Base-by-base conservation (phyloP, 1,139 yeast genomes). In the Debaryomyces fabryi region DNA sequence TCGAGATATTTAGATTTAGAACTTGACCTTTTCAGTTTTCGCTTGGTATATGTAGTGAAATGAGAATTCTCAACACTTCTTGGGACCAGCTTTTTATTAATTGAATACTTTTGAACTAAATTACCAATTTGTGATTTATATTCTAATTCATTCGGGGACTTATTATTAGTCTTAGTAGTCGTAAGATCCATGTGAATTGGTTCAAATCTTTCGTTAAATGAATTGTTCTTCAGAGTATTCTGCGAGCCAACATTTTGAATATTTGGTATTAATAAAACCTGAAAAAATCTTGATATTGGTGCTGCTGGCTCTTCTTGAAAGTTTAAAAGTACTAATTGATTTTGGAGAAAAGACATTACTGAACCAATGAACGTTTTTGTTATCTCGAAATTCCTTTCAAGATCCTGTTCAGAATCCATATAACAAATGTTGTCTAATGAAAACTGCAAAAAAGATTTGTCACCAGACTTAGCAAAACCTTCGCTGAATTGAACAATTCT, bases 361-460 rank as follows among this genome's bases (percentile, higher is more conserved):
- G 38, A 44, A 32, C 3, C 6, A 39, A 23, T 20, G 15, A 32
- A 21, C 9, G 2, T 21, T 12, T 25, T 23, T 29, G 44, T 20
- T 21, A 36, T 16, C 37, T 44, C 45, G 33, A 40, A 49, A 16
- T 44, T 47, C 10, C 16, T 16, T n/a, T 30, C 21, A n/a, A 55
- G 32, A 13, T 44, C 49, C 7, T 27, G 38, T 6, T 48, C 45
- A 12, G 47, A 35, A 34, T 55, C 58, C 35, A 54, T 47, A 37
- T 41, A 53, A 27, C 59, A 56, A 12, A 52, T 32, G 36, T 52
- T 53, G 30, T 49, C 48, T 38, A 54, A 42, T 3, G 51, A 49
- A 10, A 43, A 42, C 16, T 48, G 51, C 15, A 56, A 47, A 34
- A 52, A 52, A 4, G 52, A 44, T 15, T 39, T 38, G 13, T 45